Conservation (phyloP, 1,284 basidiomycete species). For the Gomphus bonarii region DNA sequence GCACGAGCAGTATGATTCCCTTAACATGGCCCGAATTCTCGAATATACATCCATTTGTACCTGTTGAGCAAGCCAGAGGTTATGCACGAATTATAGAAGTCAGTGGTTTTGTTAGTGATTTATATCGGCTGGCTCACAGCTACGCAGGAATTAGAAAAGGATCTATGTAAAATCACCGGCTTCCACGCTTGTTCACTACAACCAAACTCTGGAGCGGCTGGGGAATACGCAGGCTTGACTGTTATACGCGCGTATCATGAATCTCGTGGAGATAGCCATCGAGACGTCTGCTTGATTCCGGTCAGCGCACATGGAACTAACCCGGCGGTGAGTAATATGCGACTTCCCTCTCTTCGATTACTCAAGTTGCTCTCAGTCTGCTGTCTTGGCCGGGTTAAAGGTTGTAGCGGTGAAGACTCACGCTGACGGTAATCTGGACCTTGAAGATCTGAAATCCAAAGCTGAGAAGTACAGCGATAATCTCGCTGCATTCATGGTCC, state of each 20-base stretch:
- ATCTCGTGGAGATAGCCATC: constrained; percentile 75
- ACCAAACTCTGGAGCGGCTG: constrained; percentile 95
- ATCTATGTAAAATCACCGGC: constrained; percentile 91
- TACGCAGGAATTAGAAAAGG: constrained; percentile 73
- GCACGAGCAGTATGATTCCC: constrained; percentile 94
- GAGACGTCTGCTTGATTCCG: constrained; percentile 92
- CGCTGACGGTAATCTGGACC: constrained; percentile 80
- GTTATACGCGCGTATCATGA: constrained; percentile 94
- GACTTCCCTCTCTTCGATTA: background rate
- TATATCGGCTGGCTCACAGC: constrained; percentile 5
- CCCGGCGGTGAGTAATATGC: constrained; percentile 60
- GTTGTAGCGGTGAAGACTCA: constrained; percentile 91
- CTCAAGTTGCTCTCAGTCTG: constrained; percentile 47
- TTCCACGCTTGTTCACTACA: constrained; percentile 93
- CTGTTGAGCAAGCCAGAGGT: constrained; percentile 82
- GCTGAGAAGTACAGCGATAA: constrained; percentile 87
- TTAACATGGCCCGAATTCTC: constrained; percentile 91
- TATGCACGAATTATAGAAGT: constrained; percentile 80
- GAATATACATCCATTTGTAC: constrained; percentile 87
- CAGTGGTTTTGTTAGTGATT: constrained; percentile 6
- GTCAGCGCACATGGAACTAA: constrained; percentile 95
- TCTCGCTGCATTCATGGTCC: constrained; percentile 93
- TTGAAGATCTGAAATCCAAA: constrained; percentile 78
- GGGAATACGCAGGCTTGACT: constrained; percentile 90
- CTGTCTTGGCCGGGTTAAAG: constrained; percentile 94